Percentiles rank a stretch among this genome's conserved stretches.
phyloP scores from a whole-genome alignment of 2,329 filamentous ascomycete species.

The Colletotrichum tamarilloi region DNA sequence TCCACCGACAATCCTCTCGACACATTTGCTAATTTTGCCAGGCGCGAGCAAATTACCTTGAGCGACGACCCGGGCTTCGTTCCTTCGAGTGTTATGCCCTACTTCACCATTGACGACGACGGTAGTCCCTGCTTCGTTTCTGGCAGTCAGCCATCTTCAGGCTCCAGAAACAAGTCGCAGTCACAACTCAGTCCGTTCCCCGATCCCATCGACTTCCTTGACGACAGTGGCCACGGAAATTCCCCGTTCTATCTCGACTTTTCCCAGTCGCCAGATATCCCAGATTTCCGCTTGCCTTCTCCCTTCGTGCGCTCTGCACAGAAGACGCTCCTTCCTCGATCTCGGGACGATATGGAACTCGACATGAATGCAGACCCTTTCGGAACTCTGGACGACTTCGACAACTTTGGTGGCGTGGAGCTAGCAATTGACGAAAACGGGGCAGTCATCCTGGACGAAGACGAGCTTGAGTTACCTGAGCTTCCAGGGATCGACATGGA shows the following conservation, averaged over 20 bases:
- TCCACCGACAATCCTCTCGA: constrained; percentile 54
- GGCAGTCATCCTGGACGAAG: constrained; percentile 56
- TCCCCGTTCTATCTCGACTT: constrained; percentile 46
- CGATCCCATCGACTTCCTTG: background rate
- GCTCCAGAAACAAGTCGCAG: constrained; percentile 40
- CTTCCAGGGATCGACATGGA: constrained; percentile 42
- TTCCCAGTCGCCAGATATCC: constrained; percentile 42
- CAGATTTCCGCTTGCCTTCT: constrained; percentile 46
- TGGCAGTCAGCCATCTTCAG: constrained; percentile 49
- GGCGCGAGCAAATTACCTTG: constrained; percentile 80
- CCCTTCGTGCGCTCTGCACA: constrained; percentile 45
- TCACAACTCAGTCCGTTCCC: constrained; percentile 58
- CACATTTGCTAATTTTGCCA: constrained; percentile 71
- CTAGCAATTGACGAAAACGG: constrained; percentile 64
- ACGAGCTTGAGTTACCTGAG: constrained; percentile 57
- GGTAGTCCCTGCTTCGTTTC: constrained; percentile 45
- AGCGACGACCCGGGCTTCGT: constrained; percentile 86
- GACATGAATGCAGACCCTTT: constrained; percentile 44
- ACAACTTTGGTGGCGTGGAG: constrained; percentile 52
- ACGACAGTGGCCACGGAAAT: constrained; percentile 34
- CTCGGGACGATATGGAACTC: constrained; percentile 4
- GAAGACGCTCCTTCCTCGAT: constrained; percentile 35
- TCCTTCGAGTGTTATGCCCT: constrained; percentile 71
- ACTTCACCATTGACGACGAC: constrained; percentile 60
- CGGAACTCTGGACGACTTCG: constrained; percentile 50